These are phyloP conservation scores for Globisporangium okanoganense DNA, from an alignment of 352 stramenopile genomes.

Conservation along the genomic window DNA sequence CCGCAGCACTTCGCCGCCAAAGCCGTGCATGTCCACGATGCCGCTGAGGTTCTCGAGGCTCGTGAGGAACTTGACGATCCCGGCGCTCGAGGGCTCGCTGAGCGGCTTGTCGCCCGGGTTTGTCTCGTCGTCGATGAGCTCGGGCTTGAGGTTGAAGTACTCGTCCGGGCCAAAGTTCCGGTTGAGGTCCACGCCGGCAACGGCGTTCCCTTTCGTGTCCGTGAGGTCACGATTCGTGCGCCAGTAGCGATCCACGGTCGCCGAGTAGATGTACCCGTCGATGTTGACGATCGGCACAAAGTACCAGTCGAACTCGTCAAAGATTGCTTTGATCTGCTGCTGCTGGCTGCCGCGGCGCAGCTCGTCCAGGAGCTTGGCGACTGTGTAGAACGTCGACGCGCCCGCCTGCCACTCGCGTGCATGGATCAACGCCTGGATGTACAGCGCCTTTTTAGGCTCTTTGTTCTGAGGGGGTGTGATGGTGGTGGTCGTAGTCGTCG, in stretches of 20 bases:
- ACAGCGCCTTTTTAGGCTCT: constrained; percentile 43
- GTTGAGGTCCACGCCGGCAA: constrained; percentile 69
- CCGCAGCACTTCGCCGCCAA: constrained; percentile 51
- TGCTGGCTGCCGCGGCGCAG: constrained; percentile 23
- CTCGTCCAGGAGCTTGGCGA: constrained; percentile 37
- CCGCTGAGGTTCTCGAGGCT: constrained; percentile 36
- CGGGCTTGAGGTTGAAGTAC: constrained; percentile 49
- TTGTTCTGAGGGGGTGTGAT: neutral
- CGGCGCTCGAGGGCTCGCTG: constrained; percentile 50
- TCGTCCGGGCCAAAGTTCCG: constrained; percentile 62
- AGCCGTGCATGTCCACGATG: constrained; percentile 66
- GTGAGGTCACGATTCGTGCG: constrained; percentile 51
- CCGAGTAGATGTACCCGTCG: constrained; percentile 77
- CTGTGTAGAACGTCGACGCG: constrained; percentile 39
- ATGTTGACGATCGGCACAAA: constrained; percentile 80
- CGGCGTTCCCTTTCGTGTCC: constrained; percentile 23
- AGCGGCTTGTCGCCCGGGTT: constrained; percentile 52
- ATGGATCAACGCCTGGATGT: constrained; percentile 65
- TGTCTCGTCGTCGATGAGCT: constrained; percentile 38
- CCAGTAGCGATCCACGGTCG: constrained; percentile 58
- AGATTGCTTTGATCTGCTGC: constrained; percentile 17
- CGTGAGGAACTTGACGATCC: constrained; percentile 55
- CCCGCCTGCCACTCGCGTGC: constrained; percentile 52
- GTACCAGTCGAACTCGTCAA: constrained; percentile 65
- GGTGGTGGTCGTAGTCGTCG: constrained; percentile 28